These are phyloP conservation scores for Glycine latifolia DNA, from an alignment of 306 rosid genomes.

Conservation along the genomic window DNA sequence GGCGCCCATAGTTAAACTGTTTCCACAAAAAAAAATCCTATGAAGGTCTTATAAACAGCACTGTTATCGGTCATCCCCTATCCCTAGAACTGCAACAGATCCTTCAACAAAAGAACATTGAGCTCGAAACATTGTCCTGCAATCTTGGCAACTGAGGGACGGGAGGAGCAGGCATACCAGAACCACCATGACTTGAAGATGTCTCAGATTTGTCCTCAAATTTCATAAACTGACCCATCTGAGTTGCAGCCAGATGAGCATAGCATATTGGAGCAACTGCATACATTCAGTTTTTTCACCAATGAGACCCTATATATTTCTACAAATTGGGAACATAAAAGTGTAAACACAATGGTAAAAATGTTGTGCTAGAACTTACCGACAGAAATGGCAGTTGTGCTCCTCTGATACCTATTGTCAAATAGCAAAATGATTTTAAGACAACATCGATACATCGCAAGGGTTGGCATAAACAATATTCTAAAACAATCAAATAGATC, in stretches of 20 bases:
- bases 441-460: neutral
- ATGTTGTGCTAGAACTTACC: slow-evolving; percentile 53
- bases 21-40: neutral
- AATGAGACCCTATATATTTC: neutral
- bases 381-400: slow-evolving; percentile 93
- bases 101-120: slow-evolving; percentile 86
- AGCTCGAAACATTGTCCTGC: slow-evolving; percentile 61
- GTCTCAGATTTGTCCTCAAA: slow-evolving; percentile 88
- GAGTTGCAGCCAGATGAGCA: slow-evolving; percentile 92
- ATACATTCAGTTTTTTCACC: neutral
- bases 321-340: neutral
- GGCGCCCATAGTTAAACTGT: neutral
- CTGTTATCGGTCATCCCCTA: neutral
- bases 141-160: slow-evolving; percentile 83
- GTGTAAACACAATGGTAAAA: neutral
- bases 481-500: neutral
- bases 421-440: neutral
- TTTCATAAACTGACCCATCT: slow-evolving; percentile 77
- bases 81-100: neutral
- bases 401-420: slow-evolving; percentile 82
- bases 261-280: slow-evolving; percentile 96
- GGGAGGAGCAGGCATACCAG: slow-evolving; percentile 56
- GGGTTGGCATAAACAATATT: neutral
- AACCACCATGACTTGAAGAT: slow-evolving; percentile 70
- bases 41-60: slow-evolving; percentile 31